Evolutionary conservation across 768 basidiomycete genomes (phyloP).

Genomic region (Tylopilus subfusipes): DNA sequence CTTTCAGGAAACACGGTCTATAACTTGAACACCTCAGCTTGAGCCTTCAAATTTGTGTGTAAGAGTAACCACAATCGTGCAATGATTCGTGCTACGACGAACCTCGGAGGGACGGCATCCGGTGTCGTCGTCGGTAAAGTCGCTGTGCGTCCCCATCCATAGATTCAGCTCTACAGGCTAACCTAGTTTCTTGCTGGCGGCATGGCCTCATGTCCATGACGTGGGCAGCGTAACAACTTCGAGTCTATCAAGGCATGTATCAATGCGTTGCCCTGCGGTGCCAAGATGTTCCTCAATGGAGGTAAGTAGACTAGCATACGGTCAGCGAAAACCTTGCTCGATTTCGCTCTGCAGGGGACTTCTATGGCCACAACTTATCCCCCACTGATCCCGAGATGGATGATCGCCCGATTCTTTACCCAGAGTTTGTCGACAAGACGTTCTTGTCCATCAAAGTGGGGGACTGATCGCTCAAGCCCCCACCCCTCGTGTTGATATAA

Average conservation of each 20-base stretch:
- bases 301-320: conserved; percentile 27
- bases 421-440: conserved; percentile 32
- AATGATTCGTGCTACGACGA: conserved; percentile 32
- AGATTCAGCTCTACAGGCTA: background rate
- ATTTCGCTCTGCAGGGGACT: conserved; percentile 39
- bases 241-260: conserved; percentile 55
- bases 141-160: conserved; percentile 28
- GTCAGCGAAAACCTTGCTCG: background rate
- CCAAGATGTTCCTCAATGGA: conserved; percentile 50
- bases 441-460: conserved; percentile 36
- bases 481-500: background rate
- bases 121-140: conserved; percentile 37
- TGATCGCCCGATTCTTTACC: conserved; percentile 49
- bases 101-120: conserved; percentile 39
- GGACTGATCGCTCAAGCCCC: background rate
- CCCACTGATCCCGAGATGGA: conserved; percentile 47
- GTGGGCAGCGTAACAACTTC: conserved; percentile 37
- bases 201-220: conserved; percentile 62
- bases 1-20: too few species aligned
- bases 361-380: conserved; percentile 47
- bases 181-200: conserved; percentile 9
- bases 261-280: conserved; percentile 39
- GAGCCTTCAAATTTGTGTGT: too few species aligned
- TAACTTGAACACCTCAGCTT: too few species aligned
- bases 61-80: background rate